A percentile compares a stretch with the other conserved stretches of the same genome.
Evolutionary conservation across 1,139 yeast genomes (phyloP).

Genomic region (Diutina mesorugosa): DNA sequence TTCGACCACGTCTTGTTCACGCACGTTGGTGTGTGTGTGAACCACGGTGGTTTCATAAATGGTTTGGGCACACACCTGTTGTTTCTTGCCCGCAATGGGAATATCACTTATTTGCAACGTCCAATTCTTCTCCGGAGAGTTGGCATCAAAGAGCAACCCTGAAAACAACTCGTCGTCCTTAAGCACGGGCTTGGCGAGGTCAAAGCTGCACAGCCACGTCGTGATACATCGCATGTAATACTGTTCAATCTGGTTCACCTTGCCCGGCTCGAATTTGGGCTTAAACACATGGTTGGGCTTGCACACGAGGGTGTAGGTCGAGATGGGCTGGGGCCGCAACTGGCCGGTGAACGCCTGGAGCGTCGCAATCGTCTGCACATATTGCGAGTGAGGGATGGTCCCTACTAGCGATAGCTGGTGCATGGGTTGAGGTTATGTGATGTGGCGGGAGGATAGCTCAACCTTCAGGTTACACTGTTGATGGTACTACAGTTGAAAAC

Average conservation of each 20-base stretch:
- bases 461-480: too few species aligned
- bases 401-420: conserved; percentile 31
- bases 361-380: conserved; percentile 30
- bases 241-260: conserved; percentile 37
- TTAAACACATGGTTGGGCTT: conserved; percentile 30
- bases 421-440: neutral
- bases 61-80: conserved; percentile 45
- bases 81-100: conserved; percentile 76
- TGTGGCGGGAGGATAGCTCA: too few species aligned
- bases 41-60: conserved; percentile 54
- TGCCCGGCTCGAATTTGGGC: conserved; percentile 37
- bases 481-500: too few species aligned
- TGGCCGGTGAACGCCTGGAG: conserved; percentile 33
- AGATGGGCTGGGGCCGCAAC: conserved; percentile 23
- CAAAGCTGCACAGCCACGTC: conserved; percentile 20
- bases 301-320: conserved; percentile 31
- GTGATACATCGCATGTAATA: conserved; percentile 33
- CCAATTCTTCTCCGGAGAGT: conserved; percentile 34
- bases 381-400: conserved; percentile 27
- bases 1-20: conserved; percentile 1
- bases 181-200: conserved; percentile 17
- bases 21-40: conserved; percentile 22
- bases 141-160: conserved; percentile 18
- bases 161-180: conserved; percentile 10
- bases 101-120: conserved; percentile 62